Conservation (phyloP, 345 rosid species). For the Syzygium jambos region DNA sequence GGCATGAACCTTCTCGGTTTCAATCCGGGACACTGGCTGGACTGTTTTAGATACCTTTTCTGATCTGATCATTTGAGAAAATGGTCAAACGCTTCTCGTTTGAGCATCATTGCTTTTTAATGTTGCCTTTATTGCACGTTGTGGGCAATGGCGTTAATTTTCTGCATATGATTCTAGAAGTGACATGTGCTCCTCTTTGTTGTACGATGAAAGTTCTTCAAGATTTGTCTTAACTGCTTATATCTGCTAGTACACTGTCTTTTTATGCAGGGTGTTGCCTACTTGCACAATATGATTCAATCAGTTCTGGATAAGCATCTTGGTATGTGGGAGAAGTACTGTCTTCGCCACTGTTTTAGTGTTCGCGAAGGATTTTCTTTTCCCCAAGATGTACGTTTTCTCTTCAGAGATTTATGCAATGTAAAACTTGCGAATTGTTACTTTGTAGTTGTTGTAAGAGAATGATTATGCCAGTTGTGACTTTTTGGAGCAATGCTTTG, state of each 20-base stretch:
- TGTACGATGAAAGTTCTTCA: not conserved
- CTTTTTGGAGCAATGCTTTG: not conserved
- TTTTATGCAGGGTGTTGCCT: slow-evolving; percentile 45
- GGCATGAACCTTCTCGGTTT: not conserved
- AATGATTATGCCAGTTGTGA: not conserved
- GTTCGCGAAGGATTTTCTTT: slow-evolving; percentile 66
- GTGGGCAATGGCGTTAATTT: not conserved
- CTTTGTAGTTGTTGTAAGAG: not conserved
- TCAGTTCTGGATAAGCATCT: slow-evolving; percentile 46
- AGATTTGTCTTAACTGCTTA: not conserved
- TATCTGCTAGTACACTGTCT: not conserved
- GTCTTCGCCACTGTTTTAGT: slow-evolving; percentile 52
- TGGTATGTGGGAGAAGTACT: slow-evolving; percentile 69
- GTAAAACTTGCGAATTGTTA: not conserved
- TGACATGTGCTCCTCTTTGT: not conserved
- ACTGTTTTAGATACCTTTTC: not conserved
- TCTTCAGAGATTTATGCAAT: not conserved
- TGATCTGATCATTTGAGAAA: not conserved
- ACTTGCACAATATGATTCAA: slow-evolving; percentile 39
- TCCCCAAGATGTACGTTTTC: slow-evolving; percentile 41
- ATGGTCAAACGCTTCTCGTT: not conserved
- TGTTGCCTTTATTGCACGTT: not conserved
- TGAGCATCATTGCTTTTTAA: not conserved
- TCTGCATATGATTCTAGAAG: not conserved
- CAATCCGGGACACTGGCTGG: not conserved